Evolutionary conservation across 306 rosid genomes (phyloP), one percentile per base, ranked within the genome.

Genomic region (Trifolium subterraneum): DNA sequence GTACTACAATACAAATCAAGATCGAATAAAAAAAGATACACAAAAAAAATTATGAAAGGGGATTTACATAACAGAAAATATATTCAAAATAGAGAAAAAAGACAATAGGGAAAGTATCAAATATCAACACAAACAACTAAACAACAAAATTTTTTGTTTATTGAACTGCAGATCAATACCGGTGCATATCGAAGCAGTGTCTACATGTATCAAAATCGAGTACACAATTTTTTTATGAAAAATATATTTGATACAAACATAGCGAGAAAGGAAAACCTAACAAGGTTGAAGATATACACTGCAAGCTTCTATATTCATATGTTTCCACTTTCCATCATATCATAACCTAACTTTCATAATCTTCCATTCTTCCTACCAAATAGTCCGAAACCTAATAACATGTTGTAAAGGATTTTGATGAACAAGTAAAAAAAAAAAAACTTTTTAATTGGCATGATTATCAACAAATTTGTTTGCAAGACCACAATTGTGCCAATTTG

Each of bases 251-350:
- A 59, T 13, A 14, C 7, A 8, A 13, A 18, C 12, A 4, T 2
- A 20, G 6, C 1, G 11, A 7, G 10, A 64, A 19, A 39, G 5
- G 0, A 64, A 64, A 39, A 38, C 51, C 52, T 19, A 41, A 51
- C 58, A 74, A 10, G 72, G 70, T 20, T 64, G 62, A 42, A 62
- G 33, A 51, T 35, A 70, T 45, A 33, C 81, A 36, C 8, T 6
- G 42, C 10, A 33, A 56, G 1, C 47, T 42, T 45, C 41, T n/a
- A 52, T n/a, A 35, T 62, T 65, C 77, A 55, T 52, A 55, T 61
- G 63, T 35, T 62, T 62, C 61, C 68, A 69, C 44, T 52, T 62
- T 16, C 51, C 60, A 69, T 69, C 80, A 59, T 38, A 69, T 69
- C 61, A 52, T 52, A 41, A 63, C 76, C 72, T 20, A 66, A 80